Percentiles rank a stretch among this genome's conserved stretches.
Conservation (phyloP, 169 alveolate genomes). For the Cryptosporidium andersoni region DNA sequence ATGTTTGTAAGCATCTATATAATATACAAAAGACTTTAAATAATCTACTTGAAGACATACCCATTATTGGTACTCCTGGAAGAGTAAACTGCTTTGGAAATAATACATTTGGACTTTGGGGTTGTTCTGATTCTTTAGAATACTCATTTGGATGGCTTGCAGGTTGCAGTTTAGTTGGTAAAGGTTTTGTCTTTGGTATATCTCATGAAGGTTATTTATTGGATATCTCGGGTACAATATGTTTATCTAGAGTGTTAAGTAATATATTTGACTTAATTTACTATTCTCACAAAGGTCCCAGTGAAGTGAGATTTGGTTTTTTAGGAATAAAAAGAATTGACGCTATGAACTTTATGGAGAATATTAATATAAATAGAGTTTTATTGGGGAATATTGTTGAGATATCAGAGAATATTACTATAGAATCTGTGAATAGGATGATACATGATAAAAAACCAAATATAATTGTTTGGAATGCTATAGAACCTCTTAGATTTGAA, state of each 20-base stretch:
- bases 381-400: not conserved
- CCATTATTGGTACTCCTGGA: conserved; percentile 62
- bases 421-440: not conserved
- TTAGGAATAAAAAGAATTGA: conserved; percentile 24
- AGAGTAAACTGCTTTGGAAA: conserved; percentile 56
- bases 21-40: conserved; percentile 3
- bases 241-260: not conserved
- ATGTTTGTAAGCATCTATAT: not conserved
- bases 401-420: not conserved
- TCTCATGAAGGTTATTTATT: conserved; percentile 59
- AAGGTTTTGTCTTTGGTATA: conserved; percentile 33
- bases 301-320: conserved; percentile 7
- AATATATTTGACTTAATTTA: conserved; percentile 7
- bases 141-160: conserved; percentile 33
- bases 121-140: not conserved
- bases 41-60: not conserved
- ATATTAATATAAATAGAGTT: not conserved
- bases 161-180: conserved; percentile 34
- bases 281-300: not conserved
- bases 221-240: conserved; percentile 4
- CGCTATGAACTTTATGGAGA: not conserved
- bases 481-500: not conserved
- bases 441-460: not conserved
- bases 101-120: conserved; percentile 13
- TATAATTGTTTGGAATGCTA: conserved; percentile 46